Evolutionary conservation across 768 basidiomycete species (phyloP).

Genomic region (Boletus edulis): DNA sequence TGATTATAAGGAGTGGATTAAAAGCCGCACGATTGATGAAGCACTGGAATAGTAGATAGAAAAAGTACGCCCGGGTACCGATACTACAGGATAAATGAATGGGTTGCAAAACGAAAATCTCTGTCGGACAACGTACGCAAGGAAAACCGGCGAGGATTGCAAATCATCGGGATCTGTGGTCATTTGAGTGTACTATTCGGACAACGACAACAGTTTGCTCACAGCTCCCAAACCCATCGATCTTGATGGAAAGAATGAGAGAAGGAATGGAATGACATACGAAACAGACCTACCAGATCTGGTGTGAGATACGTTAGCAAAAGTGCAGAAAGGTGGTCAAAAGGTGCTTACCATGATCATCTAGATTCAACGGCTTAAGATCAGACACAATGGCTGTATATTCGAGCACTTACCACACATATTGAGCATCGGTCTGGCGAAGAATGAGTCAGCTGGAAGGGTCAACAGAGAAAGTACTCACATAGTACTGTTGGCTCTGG

Average conservation of each 20-base stretch:
- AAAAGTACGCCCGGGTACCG: slow-evolving; percentile 85
- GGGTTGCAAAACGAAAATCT: not conserved
- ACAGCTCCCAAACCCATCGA: slow-evolving; percentile 86
- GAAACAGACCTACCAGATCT: slow-evolving; percentile 45
- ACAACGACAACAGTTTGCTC: slow-evolving; percentile 26
- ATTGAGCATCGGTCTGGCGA: slow-evolving; percentile 79
- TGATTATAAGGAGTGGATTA: not conserved
- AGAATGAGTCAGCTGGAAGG: not conserved
- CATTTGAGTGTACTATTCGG: not conserved
- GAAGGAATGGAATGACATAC: not conserved
- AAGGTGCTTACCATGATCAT: slow-evolving; percentile 68
- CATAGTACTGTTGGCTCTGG: slow-evolving; percentile 88
- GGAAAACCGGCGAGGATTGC: slow-evolving; percentile 70
- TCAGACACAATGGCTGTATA: not conserved
- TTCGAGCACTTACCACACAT: slow-evolving; percentile 62
- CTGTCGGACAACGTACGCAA: slow-evolving; percentile 42
- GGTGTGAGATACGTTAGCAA: slow-evolving; percentile 17
- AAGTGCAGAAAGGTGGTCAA: not conserved
- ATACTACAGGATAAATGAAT: slow-evolving; percentile 46
- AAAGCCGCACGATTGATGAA: slow-evolving; percentile 68
- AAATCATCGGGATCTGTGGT: slow-evolving; percentile 75
- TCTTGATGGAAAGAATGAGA: slow-evolving; percentile 39
- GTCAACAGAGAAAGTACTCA: slow-evolving; percentile 36
- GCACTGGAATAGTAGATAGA: slow-evolving; percentile 92
- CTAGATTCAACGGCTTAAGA: slow-evolving; percentile 32